phyloP scores from a whole-genome alignment of 164 flowering plant species.

The Macadamia integrifolia region DNA sequence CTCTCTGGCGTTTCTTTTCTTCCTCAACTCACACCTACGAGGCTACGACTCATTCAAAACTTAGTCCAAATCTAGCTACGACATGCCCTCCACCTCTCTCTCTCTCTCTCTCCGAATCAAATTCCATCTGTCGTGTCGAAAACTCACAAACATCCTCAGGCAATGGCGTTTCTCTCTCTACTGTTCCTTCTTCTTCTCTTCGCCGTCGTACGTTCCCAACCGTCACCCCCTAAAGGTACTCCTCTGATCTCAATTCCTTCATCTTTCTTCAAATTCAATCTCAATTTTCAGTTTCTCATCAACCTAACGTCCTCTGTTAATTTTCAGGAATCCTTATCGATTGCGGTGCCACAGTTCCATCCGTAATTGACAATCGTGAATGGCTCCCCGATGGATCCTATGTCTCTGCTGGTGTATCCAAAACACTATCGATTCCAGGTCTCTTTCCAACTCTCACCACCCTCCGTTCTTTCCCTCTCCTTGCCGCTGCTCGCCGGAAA shows the following conservation, averaged over 20 bases:
- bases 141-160: background rate
- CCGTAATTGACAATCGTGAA: constrained; percentile 32
- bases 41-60: too few species aligned
- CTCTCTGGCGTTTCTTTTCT: too few species aligned
- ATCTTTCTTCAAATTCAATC: background rate
- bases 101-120: constrained; percentile 26
- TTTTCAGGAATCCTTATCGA: constrained; percentile 48
- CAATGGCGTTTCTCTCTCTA: constrained; percentile 27
- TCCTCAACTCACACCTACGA: too few species aligned
- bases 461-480: constrained; percentile 63
- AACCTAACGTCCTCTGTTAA: background rate
- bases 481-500: constrained; percentile 24
- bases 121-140: too few species aligned
- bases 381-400: constrained; percentile 62
- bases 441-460: constrained; percentile 49
- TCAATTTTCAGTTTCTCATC: constrained; percentile 1
- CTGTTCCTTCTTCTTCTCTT: constrained; percentile 25
- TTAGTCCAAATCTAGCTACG: too few species aligned
- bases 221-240: constrained; percentile 33
- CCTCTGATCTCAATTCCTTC: background rate
- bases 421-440: constrained; percentile 21
- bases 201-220: constrained; percentile 28
- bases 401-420: constrained; percentile 45
- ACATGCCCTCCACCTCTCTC: too few species aligned
- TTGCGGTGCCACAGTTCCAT: constrained; percentile 49